Base-by-base conservation (phyloP, 2,329 filamentous ascomycete genomes). In the Lizonia empirigonia region DNA sequence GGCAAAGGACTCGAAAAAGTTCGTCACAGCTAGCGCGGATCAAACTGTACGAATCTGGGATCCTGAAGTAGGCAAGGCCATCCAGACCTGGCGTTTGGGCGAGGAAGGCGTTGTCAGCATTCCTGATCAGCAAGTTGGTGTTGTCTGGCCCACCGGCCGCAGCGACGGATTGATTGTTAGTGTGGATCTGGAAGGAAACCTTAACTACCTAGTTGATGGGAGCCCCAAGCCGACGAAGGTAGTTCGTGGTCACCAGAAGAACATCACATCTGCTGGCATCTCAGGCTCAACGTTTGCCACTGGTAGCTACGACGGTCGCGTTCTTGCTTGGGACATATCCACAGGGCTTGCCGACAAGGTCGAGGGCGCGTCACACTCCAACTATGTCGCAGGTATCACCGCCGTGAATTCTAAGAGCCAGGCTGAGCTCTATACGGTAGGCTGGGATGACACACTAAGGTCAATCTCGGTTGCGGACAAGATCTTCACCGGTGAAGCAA, bases 21-120 rank as follows among this genome's bases (percentile, higher is more conserved):
- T 99, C 59, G 93, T 90, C 22, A 99, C 94, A 1, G 90, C 91
- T 13, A 96, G 91, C 66, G 93, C 91, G 7, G 94, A 99, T 71
- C 91, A 94, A 76, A 97, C 91, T 0, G 90, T 99, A 47, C 92
- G 91, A 73, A 82, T 97, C 20, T 99, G 94, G 94, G 92, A 97
- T 67, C 86, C 85, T 2, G 90, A 96, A 69, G 80, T 86, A 12
- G 90, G 88, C 26, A 88, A 88, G 69, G 84, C 84, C 16, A 79
- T 87, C 7, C 89, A 95, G 71, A 90, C 84, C 20, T 99, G 94
- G 94, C 84, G 84, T 58, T 83, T 97, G 70, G 91, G 92, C 18
- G 85, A 84, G 24, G 88, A 92, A 33, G 87, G 86, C 13, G 78
- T 77, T 35, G 82, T 87, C 55, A 91, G 84, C 68, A 80, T 97